phyloP scores from a whole-genome alignment of 176 grass and related monocot genomes.

The Aegilops longissima region DNA sequence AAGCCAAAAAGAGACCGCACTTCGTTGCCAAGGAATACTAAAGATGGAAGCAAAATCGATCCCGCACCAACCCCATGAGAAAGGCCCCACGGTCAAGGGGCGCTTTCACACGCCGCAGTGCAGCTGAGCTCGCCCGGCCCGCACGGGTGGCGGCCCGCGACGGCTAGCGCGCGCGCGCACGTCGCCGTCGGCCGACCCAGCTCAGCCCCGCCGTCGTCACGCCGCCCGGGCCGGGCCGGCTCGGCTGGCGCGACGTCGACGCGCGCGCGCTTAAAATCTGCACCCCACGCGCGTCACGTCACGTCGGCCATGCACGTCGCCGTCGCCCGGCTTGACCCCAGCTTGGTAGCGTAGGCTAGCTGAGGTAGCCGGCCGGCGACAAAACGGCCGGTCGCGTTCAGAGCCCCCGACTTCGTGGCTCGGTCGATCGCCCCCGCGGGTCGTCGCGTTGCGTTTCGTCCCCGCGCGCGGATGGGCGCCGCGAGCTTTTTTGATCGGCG shows the following conservation, averaged over 20 bases:
- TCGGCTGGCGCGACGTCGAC: slow-evolving; percentile 28
- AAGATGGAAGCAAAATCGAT: neutral
- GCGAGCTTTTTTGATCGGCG: neutral
- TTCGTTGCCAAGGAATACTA: neutral
- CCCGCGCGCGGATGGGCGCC: neutral
- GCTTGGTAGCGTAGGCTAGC: no score
- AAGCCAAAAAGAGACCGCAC: neutral
- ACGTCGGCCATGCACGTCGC: neutral
- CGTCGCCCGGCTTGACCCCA: neutral
- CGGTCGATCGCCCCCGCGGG: neutral
- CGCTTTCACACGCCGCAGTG: slow-evolving; percentile 25
- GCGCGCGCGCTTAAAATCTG: neutral
- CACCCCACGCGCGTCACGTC: no score
- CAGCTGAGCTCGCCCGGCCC: neutral
- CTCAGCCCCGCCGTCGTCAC: neutral
- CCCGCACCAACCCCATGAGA: neutral
- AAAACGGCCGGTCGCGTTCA: slow-evolving; percentile 16
- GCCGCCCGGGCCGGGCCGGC: neutral
- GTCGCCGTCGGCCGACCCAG: neutral
- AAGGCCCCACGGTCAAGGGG: slow-evolving; percentile 7
- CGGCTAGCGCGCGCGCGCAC: neutral
- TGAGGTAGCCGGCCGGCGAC: neutral
- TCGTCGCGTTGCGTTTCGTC: neutral
- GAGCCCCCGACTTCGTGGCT: neutral
- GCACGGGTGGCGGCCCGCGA: neutral